Conservation (phyloP, 2,329 filamentous ascomycete species). For the Colletotrichum chrysophilum region DNA sequence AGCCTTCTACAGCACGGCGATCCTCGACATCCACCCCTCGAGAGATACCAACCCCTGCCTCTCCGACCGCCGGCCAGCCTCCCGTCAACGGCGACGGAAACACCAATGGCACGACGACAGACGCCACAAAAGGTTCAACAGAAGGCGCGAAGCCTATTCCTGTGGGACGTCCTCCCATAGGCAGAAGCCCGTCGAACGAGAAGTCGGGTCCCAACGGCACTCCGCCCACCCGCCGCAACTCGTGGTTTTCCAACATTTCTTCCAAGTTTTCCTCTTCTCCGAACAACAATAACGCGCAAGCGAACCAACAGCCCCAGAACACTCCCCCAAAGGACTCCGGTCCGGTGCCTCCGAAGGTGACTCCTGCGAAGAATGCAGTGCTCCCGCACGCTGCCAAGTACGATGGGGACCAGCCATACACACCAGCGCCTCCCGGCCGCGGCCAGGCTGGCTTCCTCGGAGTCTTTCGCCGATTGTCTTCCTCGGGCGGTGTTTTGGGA, state of each 20-base stretch:
- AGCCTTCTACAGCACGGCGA: constrained; percentile 3
- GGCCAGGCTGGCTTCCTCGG: constrained; percentile 76
- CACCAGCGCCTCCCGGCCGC: constrained; percentile 75
- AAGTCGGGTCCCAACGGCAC: constrained; percentile 32
- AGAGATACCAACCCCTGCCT: constrained; percentile 1
- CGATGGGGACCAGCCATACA: constrained; percentile 70
- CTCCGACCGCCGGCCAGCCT: constrained; percentile 6
- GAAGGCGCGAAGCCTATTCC: constrained; percentile 32
- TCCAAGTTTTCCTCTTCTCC: constrained; percentile 82
- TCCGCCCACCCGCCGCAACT: constrained; percentile 66
- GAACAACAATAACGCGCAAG: constrained; percentile 37
- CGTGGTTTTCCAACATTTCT: constrained; percentile 93
- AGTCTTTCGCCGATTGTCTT: constrained; percentile 83
- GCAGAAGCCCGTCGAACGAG: constrained; percentile 36
- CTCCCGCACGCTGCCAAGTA: constrained; percentile 60
- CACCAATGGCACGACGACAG: constrained; percentile 3
- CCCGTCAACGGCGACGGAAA: constrained; percentile 3
- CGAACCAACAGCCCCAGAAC: constrained; percentile 36
- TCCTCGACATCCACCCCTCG: constrained; percentile 5
- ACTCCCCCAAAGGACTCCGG: constrained; percentile 36
- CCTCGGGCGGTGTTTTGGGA: constrained; percentile 59
- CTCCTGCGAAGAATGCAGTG: constrained; percentile 62
- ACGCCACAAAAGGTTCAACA: neutral
- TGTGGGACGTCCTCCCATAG: constrained; percentile 30
- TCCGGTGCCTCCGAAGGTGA: constrained; percentile 46